Conservation (phyloP, 2,329 filamentous ascomycete species). For the Fusarium sublunatum region DNA sequence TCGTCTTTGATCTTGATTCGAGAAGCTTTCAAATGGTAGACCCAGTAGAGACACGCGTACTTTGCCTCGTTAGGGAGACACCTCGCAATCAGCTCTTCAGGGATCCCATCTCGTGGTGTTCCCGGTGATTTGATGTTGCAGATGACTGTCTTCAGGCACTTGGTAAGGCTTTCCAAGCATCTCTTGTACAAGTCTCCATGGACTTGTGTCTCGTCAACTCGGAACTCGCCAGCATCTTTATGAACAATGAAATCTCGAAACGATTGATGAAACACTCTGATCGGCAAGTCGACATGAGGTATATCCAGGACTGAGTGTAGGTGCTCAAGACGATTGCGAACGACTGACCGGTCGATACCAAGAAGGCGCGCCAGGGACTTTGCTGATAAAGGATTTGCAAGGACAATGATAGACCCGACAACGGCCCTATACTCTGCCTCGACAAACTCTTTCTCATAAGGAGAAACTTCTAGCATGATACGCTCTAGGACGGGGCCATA, state of each 20-base stretch:
- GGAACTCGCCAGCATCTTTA: constrained; percentile 42
- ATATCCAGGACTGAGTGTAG: constrained; percentile 53
- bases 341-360: constrained; percentile 10
- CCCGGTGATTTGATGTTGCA: constrained; percentile 26
- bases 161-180: constrained; percentile 19
- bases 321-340: constrained; percentile 41
- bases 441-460: too few species aligned
- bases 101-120: neutral
- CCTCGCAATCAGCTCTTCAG: neutral
- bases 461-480: neutral
- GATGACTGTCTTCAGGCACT: constrained; percentile 46
- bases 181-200: constrained; percentile 4
- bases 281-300: constrained; percentile 36
- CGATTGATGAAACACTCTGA: constrained; percentile 51
- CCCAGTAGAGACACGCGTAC: constrained; percentile 53
- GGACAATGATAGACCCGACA: constrained; percentile 48
- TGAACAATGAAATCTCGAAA: constrained; percentile 51
- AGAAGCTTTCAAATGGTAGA: constrained; percentile 47
- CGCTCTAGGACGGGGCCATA: constrained; percentile 4
- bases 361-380: constrained; percentile 46
- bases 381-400: constrained; percentile 48
- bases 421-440: constrained; percentile 15
- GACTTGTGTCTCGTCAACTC: constrained; percentile 11
- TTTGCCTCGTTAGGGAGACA: constrained; percentile 43
- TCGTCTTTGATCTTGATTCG: constrained; percentile 43